A percentile compares a stretch with the other conserved stretches of the same genome.
Conservation (phyloP, 2,329 filamentous ascomycete species). For the Drechslera avenae region DNA sequence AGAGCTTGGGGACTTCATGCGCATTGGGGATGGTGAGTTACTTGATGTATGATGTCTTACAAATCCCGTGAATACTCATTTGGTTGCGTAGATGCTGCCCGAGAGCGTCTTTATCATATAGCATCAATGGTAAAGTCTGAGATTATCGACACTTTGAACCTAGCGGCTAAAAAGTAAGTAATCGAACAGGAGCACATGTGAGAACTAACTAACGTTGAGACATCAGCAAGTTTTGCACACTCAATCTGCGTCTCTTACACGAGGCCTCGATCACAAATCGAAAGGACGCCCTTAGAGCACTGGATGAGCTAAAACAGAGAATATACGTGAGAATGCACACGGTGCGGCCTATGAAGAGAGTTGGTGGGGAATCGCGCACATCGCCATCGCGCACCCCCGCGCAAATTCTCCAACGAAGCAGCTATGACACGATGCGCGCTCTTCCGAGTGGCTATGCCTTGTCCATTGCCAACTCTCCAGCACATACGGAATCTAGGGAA, state of each 20-base stretch:
- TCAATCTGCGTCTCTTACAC: constrained; percentile 46
- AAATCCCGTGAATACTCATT: background rate
- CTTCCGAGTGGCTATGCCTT: constrained; percentile 27
- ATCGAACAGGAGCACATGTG: constrained; percentile 12
- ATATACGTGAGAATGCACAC: constrained; percentile 34
- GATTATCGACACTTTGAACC: constrained; percentile 47
- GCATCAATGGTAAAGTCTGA: constrained; percentile 50
- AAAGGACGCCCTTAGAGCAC: constrained; percentile 39
- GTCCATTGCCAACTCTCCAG: constrained; percentile 24
- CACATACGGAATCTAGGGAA: constrained; percentile 16
- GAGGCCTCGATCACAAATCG: constrained; percentile 46
- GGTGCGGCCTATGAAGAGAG: constrained; percentile 20
- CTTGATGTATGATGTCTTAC: constrained; percentile 16
- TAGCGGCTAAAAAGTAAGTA: constrained; percentile 40
- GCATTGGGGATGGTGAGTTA: constrained; percentile 48
- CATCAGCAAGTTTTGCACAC: constrained; percentile 20
- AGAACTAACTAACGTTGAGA: background rate
- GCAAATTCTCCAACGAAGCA: constrained; percentile 22
- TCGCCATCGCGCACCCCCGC: constrained; percentile 17
- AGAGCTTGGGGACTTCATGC: constrained; percentile 45
- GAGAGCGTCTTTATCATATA: constrained; percentile 47
- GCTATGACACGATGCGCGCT: constrained; percentile 6
- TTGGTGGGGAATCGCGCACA: constrained; percentile 1
- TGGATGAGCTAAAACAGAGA: constrained; percentile 48
- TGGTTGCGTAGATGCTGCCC: constrained; percentile 38